Percentiles rank a stretch among this genome's conserved stretches.
Conservation (phyloP, 805 yeast genomes). For the Cyberlindnera suaveolens region DNA sequence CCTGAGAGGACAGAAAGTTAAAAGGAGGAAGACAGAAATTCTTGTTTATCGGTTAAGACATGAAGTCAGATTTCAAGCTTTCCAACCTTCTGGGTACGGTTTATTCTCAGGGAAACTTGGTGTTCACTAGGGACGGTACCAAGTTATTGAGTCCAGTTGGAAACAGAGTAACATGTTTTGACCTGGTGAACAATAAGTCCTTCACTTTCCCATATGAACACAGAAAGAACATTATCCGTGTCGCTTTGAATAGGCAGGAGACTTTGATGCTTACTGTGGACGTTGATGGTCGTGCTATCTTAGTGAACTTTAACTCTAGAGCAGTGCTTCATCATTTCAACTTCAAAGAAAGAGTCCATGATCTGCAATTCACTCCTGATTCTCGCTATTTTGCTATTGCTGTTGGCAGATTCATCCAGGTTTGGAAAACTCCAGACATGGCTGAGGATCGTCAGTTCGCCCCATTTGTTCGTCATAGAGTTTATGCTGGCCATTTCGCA, state of each 20-base stretch:
- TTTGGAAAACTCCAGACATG: constrained; percentile 86
- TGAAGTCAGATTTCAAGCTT: constrained; percentile 87
- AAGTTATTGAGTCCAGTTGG: constrained; percentile 88
- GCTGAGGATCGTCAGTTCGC: constrained; percentile 89
- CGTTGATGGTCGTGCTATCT: constrained; percentile 86
- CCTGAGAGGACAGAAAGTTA: neutral
- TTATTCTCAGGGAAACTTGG: constrained; percentile 84
- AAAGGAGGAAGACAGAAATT: neutral
- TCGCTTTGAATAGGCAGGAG: constrained; percentile 80
- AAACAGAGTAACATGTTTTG: constrained; percentile 84
- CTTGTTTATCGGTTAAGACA: constrained; percentile 21
- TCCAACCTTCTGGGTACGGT: constrained; percentile 92
- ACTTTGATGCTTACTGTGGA: constrained; percentile 80
- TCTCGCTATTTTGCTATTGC: constrained; percentile 86
- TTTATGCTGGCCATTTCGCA: constrained; percentile 88
- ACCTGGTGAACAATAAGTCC: constrained; percentile 74
- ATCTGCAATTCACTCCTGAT: constrained; percentile 80
- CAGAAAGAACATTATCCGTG: constrained; percentile 69
- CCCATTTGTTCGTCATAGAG: constrained; percentile 86
- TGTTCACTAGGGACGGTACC: constrained; percentile 83
- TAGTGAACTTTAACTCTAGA: constrained; percentile 77
- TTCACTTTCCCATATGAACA: constrained; percentile 92
- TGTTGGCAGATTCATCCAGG: constrained; percentile 73
- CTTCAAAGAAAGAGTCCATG: constrained; percentile 72
- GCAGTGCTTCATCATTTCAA: constrained; percentile 91